These are phyloP conservation scores for Leucoagaricus sp. DNA, from an alignment of 1,284 basidiomycete species.

Conservation along the genomic window DNA sequence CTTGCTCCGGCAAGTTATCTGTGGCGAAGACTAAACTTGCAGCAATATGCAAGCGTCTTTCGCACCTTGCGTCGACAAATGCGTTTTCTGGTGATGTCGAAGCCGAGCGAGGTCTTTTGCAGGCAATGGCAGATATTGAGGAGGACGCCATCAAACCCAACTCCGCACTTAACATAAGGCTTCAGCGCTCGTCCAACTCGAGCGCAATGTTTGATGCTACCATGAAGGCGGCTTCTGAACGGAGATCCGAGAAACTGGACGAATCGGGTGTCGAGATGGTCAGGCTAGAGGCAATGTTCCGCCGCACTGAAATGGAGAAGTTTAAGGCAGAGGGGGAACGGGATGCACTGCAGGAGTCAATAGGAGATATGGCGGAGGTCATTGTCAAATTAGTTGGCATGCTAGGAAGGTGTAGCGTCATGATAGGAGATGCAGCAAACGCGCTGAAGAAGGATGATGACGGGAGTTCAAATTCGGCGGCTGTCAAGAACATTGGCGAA, in stretches of 20 bases:
- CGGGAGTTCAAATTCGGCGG: conserved; percentile 38
- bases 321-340: conserved; percentile 71
- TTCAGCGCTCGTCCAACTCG: conserved; percentile 75
- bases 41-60: conserved; percentile 67
- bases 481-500: conserved; percentile 44
- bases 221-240: conserved; percentile 78
- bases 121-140: conserved; percentile 69
- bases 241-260: conserved; percentile 79
- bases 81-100: conserved; percentile 45
- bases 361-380: conserved; percentile 66
- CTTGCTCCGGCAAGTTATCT: conserved; percentile 71
- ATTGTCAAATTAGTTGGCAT: conserved; percentile 75
- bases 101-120: conserved; percentile 74
- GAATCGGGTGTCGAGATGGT: conserved; percentile 72
- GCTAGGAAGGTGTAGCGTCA: conserved; percentile 78
- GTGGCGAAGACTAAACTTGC: conserved; percentile 75
- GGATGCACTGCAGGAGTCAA: conserved; percentile 64
- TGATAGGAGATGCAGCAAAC: conserved; percentile 67
- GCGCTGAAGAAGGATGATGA: conserved; percentile 50
- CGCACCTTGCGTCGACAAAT: conserved; percentile 55
- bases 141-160: conserved; percentile 66
- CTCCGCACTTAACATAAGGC: conserved; percentile 58
- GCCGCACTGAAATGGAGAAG: conserved; percentile 74
- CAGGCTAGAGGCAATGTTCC: conserved; percentile 68
- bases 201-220: conserved; percentile 82